Conservation (phyloP, 345 rosid species). For the Barbarea vulgaris region DNA sequence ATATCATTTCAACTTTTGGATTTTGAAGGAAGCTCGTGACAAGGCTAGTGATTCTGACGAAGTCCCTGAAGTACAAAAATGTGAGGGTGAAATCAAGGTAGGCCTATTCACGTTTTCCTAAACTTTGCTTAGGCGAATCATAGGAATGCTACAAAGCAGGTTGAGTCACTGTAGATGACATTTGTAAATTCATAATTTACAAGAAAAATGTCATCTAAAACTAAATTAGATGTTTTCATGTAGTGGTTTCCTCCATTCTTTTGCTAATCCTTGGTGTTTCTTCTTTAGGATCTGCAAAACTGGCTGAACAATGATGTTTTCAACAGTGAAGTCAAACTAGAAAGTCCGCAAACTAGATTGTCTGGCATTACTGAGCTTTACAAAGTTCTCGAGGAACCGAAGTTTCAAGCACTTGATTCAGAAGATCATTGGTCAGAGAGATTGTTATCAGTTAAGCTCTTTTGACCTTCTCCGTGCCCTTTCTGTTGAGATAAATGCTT, state of each 20-base stretch:
- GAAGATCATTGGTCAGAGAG: constrained; percentile 63
- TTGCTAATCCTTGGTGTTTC: constrained; percentile 26
- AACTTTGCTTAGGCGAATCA: not conserved
- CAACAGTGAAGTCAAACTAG: constrained; percentile 37
- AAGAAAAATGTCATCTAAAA: not conserved
- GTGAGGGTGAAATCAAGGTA: constrained; percentile 74
- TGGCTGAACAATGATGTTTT: constrained; percentile 45
- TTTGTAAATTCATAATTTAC: not conserved
- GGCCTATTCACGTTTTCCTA: constrained; percentile 23
- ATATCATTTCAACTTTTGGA: constrained; percentile 37
- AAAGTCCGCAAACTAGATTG: constrained; percentile 41
- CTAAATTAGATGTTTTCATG: not conserved
- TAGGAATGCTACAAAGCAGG: not conserved
- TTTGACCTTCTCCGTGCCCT: not conserved
- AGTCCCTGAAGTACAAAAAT: constrained; percentile 45
- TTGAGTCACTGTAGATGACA: not conserved
- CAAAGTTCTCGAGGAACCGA: constrained; percentile 56
- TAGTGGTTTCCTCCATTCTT: not conserved
- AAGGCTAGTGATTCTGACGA: constrained; percentile 44
- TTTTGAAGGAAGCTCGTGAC: constrained; percentile 59
- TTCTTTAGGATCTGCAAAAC: constrained; percentile 60
- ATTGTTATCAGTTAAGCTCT: constrained; percentile 56
- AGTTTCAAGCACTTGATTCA: constrained; percentile 58
- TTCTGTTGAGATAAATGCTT: not conserved
- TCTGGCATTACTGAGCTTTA: constrained; percentile 43